These are phyloP conservation scores for Calonectria crousiana DNA, from an alignment of 2,329 filamentous ascomycete genomes.

Conservation along the genomic window DNA sequence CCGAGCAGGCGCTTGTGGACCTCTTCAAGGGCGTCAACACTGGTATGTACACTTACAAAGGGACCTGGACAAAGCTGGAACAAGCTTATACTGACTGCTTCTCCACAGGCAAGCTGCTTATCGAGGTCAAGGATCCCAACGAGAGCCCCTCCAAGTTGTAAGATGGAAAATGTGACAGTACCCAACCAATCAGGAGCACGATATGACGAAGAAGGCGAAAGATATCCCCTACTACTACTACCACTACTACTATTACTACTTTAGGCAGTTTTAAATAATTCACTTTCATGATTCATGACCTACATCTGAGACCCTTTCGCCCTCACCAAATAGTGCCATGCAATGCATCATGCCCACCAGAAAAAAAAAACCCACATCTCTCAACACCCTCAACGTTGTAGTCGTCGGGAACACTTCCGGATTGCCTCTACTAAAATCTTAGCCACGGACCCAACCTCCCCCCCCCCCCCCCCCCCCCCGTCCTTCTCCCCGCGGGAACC, in stretches of 20 bases:
- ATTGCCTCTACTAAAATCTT: not conserved
- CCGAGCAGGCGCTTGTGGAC: constrained; percentile 73
- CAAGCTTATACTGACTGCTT: not conserved
- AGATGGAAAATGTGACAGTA: not conserved
- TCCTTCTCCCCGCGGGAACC: not conserved
- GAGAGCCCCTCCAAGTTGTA: constrained; percentile 48
- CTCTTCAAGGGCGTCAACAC: constrained; percentile 79
- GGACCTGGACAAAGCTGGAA: not conserved
- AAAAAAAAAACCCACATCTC: too few relatives aligned
- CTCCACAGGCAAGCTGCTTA: constrained; percentile 58
- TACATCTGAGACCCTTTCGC: not conserved
- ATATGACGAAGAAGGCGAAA: not conserved
- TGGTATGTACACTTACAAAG: constrained; percentile 45
- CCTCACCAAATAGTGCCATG: not conserved
- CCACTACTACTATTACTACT: too few relatives aligned
- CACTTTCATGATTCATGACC: not conserved
- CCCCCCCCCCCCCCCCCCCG: not conserved
- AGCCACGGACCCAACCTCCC: not conserved
- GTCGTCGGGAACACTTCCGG: not conserved
- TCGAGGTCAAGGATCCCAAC: constrained; percentile 47
- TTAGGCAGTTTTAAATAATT: not conserved
- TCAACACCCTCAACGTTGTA: not conserved
- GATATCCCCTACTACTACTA: not conserved
- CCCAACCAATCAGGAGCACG: not conserved
- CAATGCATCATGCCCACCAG: not conserved